These are phyloP conservation scores for Fusarium udum DNA, from an alignment of 2,329 filamentous ascomycete genomes.

Conservation along the genomic window DNA sequence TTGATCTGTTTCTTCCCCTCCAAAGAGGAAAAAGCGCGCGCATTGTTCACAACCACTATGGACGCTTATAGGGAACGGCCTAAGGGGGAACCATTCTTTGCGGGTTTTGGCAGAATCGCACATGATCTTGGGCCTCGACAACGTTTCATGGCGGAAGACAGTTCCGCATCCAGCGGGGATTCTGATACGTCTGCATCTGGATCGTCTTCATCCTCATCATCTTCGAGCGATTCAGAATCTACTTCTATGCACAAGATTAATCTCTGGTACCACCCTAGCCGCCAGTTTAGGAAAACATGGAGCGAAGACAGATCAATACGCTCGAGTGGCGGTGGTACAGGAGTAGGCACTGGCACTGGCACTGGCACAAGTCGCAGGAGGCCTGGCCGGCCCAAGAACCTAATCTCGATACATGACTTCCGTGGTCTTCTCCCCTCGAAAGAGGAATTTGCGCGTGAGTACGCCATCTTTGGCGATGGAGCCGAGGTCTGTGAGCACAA, in stretches of 20 bases:
- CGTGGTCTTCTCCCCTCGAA: slow-evolving; percentile 80
- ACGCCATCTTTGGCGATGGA: slow-evolving; percentile 84
- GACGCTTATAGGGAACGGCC: slow-evolving; percentile 59
- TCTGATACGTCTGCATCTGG: slow-evolving; percentile 61
- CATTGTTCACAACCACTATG: slow-evolving; percentile 57
- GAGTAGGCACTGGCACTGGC: slow-evolving; percentile 58
- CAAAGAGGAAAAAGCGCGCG: slow-evolving; percentile 68
- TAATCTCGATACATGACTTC: slow-evolving; percentile 78
- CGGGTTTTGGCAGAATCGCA: slow-evolving; percentile 64
- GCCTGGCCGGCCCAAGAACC: slow-evolving; percentile 67
- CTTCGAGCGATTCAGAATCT: slow-evolving; percentile 69
- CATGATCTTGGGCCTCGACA: slow-evolving; percentile 61
- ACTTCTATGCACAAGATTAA: slow-evolving; percentile 69
- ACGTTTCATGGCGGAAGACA: slow-evolving; percentile 58
- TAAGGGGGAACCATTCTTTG: slow-evolving; percentile 65
- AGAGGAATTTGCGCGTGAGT: slow-evolving; percentile 77
- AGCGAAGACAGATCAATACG: slow-evolving; percentile 66
- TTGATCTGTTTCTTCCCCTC: slow-evolving; percentile 75
- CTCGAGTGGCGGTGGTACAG: slow-evolving; percentile 70
- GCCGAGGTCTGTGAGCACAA: slow-evolving; percentile 87
- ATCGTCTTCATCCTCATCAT: slow-evolving; percentile 61
- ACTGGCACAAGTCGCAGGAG: slow-evolving; percentile 63
- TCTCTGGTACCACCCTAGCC: slow-evolving; percentile 64
- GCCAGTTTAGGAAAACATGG: slow-evolving; percentile 63
- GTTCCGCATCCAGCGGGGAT: slow-evolving; percentile 61